Evolutionary conservation across 108 stramenopile genomes (phyloP).

Genomic region (Epithemia pelagica): DNA sequence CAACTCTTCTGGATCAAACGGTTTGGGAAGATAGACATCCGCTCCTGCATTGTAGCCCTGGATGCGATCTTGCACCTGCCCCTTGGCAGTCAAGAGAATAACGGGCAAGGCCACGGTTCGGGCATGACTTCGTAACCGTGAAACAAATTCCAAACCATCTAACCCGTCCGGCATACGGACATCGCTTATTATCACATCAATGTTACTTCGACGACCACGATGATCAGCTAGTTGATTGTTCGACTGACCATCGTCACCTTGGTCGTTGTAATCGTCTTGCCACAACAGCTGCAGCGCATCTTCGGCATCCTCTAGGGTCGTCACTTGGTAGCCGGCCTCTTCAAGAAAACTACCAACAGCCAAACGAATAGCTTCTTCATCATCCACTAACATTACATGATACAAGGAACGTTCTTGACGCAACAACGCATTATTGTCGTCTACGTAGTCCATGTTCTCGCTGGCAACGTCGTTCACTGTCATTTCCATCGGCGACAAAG

Average conservation of each 20-base stretch:
- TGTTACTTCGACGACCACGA: slow-evolving; percentile 10
- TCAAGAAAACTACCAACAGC: slow-evolving; percentile 70
- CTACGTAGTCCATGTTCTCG: too few relatives aligned
- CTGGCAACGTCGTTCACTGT: too few relatives aligned
- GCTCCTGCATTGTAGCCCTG: slow-evolving; percentile 74
- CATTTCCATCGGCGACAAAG: too few relatives aligned
- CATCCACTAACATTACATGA: slow-evolving; percentile 79
- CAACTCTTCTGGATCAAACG: slow-evolving; percentile 84
- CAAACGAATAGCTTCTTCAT: slow-evolving; percentile 70
- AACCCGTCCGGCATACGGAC: slow-evolving; percentile 82
- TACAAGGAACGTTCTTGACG: slow-evolving; percentile 24
- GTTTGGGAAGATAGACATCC: slow-evolving; percentile 80
- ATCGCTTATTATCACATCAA: slow-evolving; percentile 71
- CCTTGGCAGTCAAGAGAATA: slow-evolving; percentile 78
- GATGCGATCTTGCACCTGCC: slow-evolving; percentile 73
- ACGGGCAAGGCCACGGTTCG: slow-evolving; percentile 45
- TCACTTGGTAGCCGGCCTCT: slow-evolving; percentile 59
- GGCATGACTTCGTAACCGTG: slow-evolving; percentile 31
- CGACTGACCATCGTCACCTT: not conserved
- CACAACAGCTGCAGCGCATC: slow-evolving; percentile 39
- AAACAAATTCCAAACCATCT: slow-evolving; percentile 72
- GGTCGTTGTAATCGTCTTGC: not conserved
- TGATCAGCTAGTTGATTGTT: slow-evolving; percentile 3
- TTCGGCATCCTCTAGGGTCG: slow-evolving; percentile 64
- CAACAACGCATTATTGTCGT: too few relatives aligned